Base-by-base conservation (phyloP, 768 basidiomycete species). In the Dentipellis sp. region DNA sequence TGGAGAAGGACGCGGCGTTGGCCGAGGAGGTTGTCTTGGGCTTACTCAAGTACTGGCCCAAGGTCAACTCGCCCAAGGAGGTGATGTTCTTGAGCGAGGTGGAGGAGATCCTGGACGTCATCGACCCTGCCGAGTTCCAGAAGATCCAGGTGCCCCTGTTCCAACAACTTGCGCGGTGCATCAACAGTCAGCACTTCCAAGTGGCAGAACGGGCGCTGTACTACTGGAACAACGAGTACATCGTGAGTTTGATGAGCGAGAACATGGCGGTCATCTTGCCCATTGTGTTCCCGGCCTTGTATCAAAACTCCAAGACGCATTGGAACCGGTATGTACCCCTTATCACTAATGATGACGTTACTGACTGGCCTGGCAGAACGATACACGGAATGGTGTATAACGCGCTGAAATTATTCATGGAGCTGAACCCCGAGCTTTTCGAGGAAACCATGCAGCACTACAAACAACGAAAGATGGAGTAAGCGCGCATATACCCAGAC, bases 221-320 rank as follows among this genome's bases (percentile, higher is more conserved):
- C 63, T 98, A 97, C 70, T 99, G 97, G 97, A 97, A 98, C 74
- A 98, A 98, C 74, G 97, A 98, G 74, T 99, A 98, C 72, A 94
- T 98, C 62, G 91, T 99, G 64, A 99, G 97, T 71, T 81, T 99
- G 53, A 98, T 99, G 92, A 91, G 92, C 69, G 94, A 98, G 66
- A 98, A 98, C 68, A 78, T 98, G 60, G 71, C 82, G 21, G 71
- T 85, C 59, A 83, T 99, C 57, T 78, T 99, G 34, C 97, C 97
- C 7, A 91, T 99, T 65, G 94, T 99, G 52, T 99, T 98, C 76
- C 93, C 95, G 29, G 89, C 94, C 7, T 72, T 99, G 60, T 97
- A 95, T 69, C 86, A 85, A 42, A 98, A 97, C 71, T 97, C 94
- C 48, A 93, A 90, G 70, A 84, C 90, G 19, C 97, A 99, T 70